Base-by-base conservation (phyloP, 2,329 filamentous ascomycete species). In the Aspergillus proliferans region DNA sequence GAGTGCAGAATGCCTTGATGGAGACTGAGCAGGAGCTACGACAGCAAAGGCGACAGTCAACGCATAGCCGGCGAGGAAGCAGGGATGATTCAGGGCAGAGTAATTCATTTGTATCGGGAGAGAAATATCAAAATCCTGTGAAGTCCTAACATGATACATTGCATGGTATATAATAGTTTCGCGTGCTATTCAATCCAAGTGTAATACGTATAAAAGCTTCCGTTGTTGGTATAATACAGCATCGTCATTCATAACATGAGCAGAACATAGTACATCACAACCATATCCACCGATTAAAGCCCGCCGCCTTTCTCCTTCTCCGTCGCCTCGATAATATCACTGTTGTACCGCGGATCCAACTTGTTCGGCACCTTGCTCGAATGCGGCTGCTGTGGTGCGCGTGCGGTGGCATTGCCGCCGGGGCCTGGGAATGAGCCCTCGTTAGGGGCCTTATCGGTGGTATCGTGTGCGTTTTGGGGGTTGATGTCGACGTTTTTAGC, bases 1-100 rank as follows among this genome's bases (percentile, higher is more conserved):
- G 78, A 76, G 77, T 83, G 30, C 80, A 83, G 63, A 72, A 75
- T 18, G 71, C 79, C 12, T 68, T 84, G 22, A 76, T 84, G 76
- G 78, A 82, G 57, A 81, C 80, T 18, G 80, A 83, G 59, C 76
- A 77, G 58, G 79, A 83, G 57, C 65, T 83, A 48, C 50, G 52
- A 22, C 46, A 46, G 34, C 30, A 55, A 24, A 43, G 56, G 26
- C 49, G 56, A 34, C 45, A 53, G 45, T 56, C 53, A 24, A 24
- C 6, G 6, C 34, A 38, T 19, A 38, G n/a, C 9, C 26, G 26
- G 9, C 26, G 26, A 30, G 34, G 18, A 15, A 38, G 14, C 34
- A 38, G 14, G 34, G 18, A 38, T n/a, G 18, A 38, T 30, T 30
- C 26, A 30, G 10, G 26, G 4, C 26, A 30, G 10, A 12, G 10